phyloP scores from a whole-genome alignment of 768 basidiomycete genomes.

The Boletus insuetus region DNA sequence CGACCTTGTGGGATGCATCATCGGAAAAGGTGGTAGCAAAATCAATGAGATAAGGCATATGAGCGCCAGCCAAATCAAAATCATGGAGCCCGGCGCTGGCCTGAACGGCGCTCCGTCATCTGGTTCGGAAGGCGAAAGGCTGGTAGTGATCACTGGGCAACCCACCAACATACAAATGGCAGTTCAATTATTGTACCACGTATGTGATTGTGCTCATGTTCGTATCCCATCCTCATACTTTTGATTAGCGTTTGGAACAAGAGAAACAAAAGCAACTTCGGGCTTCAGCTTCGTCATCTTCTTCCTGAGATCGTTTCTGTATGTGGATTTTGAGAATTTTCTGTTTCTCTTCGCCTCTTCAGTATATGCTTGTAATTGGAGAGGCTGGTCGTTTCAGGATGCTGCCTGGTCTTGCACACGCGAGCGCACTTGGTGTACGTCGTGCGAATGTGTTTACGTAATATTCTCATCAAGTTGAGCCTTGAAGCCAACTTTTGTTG shows the following conservation, averaged over 20 bases:
- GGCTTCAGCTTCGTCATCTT: constrained; percentile 30
- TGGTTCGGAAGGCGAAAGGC: constrained; percentile 80
- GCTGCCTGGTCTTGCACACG: constrained; percentile 11
- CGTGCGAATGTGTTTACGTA: constrained; percentile 23
- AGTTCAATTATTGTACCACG: constrained; percentile 85
- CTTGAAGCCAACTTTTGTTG: background rate
- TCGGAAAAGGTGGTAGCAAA: constrained; percentile 96
- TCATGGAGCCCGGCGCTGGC: constrained; percentile 94
- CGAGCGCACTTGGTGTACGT: background rate
- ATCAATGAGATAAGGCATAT: constrained; percentile 98
- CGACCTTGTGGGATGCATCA: constrained; percentile 94
- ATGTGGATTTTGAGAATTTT: background rate
- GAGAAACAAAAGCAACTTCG: constrained; percentile 83
- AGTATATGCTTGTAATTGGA: background rate
- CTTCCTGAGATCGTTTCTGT: constrained; percentile 21
- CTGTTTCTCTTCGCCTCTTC: background rate
- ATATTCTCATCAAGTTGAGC: background rate
- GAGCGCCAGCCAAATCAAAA: constrained; percentile 95
- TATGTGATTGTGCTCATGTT: constrained; percentile 36
- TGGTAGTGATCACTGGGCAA: constrained; percentile 97
- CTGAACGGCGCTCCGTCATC: constrained; percentile 68
- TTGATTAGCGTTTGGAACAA: constrained; percentile 73
- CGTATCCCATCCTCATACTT: constrained; percentile 5
- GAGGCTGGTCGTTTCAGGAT: constrained; percentile 5
- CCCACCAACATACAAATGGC: constrained; percentile 96